Evolutionary conservation across 805 yeast genomes (phyloP).

Genomic region (Isabelozyma pseudorhagii): DNA sequence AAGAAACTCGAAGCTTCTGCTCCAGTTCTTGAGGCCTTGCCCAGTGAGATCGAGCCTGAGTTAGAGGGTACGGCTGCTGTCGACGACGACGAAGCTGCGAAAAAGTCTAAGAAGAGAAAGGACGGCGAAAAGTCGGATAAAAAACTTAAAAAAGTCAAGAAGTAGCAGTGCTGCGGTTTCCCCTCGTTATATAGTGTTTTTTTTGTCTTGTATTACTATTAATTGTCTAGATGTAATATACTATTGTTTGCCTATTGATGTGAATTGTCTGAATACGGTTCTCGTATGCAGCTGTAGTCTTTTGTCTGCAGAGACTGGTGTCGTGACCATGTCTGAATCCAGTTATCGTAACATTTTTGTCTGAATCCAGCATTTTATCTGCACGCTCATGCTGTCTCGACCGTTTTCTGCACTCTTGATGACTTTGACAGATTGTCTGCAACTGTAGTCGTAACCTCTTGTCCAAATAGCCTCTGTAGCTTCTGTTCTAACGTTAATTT

Average conservation of each 20-base stretch:
- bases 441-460: no score
- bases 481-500: no score
- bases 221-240: neutral
- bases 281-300: neutral
- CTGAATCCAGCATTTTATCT: no score
- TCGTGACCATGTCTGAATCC: no score
- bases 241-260: neutral
- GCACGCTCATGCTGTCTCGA: no score
- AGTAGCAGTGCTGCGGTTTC: neutral
- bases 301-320: no score
- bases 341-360: no score
- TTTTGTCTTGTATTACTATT: neutral
- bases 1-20: constrained; percentile 15
- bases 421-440: no score
- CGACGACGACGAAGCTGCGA: constrained; percentile 25
- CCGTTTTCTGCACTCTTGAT: no score
- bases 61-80: no score
- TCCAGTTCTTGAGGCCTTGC: constrained; percentile 6
- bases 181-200: neutral
- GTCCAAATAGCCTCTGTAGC: no score
- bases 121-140: constrained; percentile 15
- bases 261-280: neutral
- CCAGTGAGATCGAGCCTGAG: neutral
- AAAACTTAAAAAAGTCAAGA: constrained; percentile 3
- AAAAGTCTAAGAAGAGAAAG: constrained; percentile 38